Base-by-base conservation (phyloP, 208 protist genomes). In the Trypanosoma theileri region DNA sequence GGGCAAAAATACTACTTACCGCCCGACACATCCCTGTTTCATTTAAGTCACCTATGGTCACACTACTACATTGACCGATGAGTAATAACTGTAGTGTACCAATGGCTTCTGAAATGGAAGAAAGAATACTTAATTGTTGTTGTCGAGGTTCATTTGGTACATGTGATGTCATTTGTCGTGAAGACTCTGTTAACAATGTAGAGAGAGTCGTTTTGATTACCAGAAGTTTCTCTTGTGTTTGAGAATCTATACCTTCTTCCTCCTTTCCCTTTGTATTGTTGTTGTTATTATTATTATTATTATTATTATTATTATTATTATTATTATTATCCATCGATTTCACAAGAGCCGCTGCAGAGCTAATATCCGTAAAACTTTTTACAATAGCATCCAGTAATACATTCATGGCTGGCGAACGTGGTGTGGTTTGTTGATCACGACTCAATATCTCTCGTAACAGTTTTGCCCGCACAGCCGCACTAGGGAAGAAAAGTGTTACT, bases 401-500 rank as follows among this genome's bases (percentile, higher is more conserved):
- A 45, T 65, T 50, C 19, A 76, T n/a, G 9, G 71, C 71, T n/a
- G 56, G 57, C 35, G 71, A 73, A 16, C 55, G 56, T 1, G 60
- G 40, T 14, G 31, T 50, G 19, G n/a, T 56, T 16, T 59, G 66
- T 50, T 70, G 59, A 14, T 69, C 66, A 7, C 42, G 45, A 11
- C 42, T 42, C 48, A 96, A 78, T 62, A 88, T 66, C n/a, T 93
- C 87, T 8, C 80, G 73, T 66, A 94, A 66, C 21, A 96, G 65
- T 52, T 58, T 60, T n/a, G 82, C 86, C 0, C 91, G 84, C 24
- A 81, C 64, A 9, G 63, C 61, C 26, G 85, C 82, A 46, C 73
- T 80, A 4, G 88, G 86, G 54, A 96, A 73, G 54, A 96, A 94
- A 50, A 96, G 78, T 24, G 82, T 82, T 19, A 96, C 82, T 19